A percentile compares a stretch with the other conserved stretches of the same genome.
phyloP scores from a whole-genome alignment of 768 basidiomycete genomes.

The Termitomyces bulborhizus region DNA sequence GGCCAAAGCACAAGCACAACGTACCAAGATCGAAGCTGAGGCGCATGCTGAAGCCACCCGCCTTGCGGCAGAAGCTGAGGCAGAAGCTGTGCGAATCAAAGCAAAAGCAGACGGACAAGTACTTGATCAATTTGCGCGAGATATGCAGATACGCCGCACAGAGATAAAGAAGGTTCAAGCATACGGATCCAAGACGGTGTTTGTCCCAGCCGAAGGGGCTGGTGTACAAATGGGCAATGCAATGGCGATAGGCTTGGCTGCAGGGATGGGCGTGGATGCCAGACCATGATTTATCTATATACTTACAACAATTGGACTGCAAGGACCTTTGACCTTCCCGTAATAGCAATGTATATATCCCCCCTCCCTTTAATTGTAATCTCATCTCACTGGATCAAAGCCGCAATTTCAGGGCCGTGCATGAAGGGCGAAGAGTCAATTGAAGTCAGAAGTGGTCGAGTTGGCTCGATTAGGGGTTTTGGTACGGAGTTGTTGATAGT shows the following conservation, averaged over 20 bases:
- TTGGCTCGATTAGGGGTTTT: constrained; percentile 6
- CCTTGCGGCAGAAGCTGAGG: constrained; percentile 71
- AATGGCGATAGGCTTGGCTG: constrained; percentile 67
- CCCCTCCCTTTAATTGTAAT: not conserved
- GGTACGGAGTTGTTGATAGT: constrained; percentile 15
- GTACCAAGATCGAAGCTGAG: constrained; percentile 68
- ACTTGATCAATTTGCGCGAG: constrained; percentile 60
- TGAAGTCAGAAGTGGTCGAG: not conserved
- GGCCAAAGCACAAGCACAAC: constrained; percentile 66
- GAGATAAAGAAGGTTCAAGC: constrained; percentile 60
- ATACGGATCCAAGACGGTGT: constrained; percentile 64
- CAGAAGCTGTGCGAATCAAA: constrained; percentile 59
- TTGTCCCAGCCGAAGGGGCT: constrained; percentile 58
- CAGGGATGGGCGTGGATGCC: constrained; percentile 48
- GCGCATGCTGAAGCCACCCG: constrained; percentile 75
- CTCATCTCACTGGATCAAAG: not conserved
- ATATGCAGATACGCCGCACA: constrained; percentile 67
- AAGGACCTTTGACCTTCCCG: not conserved
- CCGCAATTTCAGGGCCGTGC: not conserved
- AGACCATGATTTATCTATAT: constrained; percentile 3
- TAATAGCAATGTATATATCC: not conserved
- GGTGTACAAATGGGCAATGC: constrained; percentile 54
- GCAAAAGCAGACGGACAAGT: constrained; percentile 59
- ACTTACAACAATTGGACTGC: not conserved
- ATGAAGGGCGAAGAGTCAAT: not conserved